These are phyloP conservation scores for Scheffersomyces quercinus DNA, from an alignment of 1,139 yeast species.

Conservation along the genomic window DNA sequence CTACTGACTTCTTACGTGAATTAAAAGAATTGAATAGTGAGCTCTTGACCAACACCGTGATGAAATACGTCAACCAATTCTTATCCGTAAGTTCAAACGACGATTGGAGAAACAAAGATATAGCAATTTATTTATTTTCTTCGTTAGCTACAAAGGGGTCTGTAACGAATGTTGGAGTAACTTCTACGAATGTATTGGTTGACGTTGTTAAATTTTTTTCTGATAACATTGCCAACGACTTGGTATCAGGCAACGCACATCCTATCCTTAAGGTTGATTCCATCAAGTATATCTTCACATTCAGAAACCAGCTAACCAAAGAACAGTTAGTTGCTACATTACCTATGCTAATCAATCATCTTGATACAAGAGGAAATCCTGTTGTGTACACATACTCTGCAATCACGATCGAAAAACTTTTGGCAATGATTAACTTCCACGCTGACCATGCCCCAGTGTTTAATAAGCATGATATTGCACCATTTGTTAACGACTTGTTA, in stretches of 20 bases:
- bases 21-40: constrained; percentile 79
- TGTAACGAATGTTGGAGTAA: constrained; percentile 82
- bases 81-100: constrained; percentile 48
- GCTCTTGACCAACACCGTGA: constrained; percentile 70
- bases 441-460: constrained; percentile 57
- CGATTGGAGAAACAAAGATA: constrained; percentile 82
- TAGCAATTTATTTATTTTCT: constrained; percentile 82
- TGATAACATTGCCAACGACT: constrained; percentile 77
- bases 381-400: constrained; percentile 94
- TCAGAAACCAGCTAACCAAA: constrained; percentile 90
- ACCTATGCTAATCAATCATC: constrained; percentile 75
- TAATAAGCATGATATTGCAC: constrained; percentile 65
- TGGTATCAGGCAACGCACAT: constrained; percentile 51
- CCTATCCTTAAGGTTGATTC: constrained; percentile 90
- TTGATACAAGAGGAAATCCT: constrained; percentile 57
- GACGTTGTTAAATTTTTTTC: constrained; percentile 88
- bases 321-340: constrained; percentile 77
- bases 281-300: constrained; percentile 83
- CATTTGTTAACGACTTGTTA: constrained; percentile 51
- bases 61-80: constrained; percentile 73
- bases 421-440: constrained; percentile 64
- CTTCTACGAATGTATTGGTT: constrained; percentile 78
- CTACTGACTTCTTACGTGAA: constrained; percentile 88
- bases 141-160: constrained; percentile 91
- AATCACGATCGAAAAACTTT: constrained; percentile 84